Evolutionary conservation across 202 grass and related monocot genomes (phyloP).

Genomic region (Saccharum hybrid): DNA sequence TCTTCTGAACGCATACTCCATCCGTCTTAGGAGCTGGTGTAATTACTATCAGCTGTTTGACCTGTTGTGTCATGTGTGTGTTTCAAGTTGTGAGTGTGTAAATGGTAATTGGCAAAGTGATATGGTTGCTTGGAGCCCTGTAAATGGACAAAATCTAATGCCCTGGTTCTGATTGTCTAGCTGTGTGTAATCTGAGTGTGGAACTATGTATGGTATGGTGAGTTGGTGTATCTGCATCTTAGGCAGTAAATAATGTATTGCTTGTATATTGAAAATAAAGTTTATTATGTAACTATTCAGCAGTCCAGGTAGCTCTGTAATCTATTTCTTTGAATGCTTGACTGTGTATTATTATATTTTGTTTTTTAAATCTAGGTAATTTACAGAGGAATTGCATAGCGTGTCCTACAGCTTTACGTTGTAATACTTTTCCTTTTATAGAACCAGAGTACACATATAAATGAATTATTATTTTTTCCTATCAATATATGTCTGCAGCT

Average conservation of each 20-base stretch:
- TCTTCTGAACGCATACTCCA: neutral
- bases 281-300: neutral
- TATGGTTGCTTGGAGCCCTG: neutral
- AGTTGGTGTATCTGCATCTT: neutral
- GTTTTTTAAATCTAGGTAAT: no score
- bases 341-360: neutral
- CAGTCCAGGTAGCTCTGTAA: neutral
- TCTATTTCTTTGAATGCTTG: conserved; percentile 4
- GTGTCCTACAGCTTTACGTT: neutral
- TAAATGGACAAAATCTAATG: neutral
- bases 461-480: neutral
- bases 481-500: neutral
- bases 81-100: neutral
- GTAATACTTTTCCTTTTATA: neutral
- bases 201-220: conserved; percentile 14
- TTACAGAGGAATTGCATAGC: neutral
- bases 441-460: neutral
- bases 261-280: neutral
- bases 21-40: conserved; percentile 24
- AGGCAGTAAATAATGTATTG: neutral
- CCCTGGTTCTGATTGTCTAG: conserved; percentile 8
- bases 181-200: neutral
- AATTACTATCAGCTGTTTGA: neutral
- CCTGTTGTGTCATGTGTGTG: neutral
- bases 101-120: neutral